Evolutionary conservation across 192 early-diverging fungal genomes (phyloP).

Genomic region (Geranomyces variabilis): DNA sequence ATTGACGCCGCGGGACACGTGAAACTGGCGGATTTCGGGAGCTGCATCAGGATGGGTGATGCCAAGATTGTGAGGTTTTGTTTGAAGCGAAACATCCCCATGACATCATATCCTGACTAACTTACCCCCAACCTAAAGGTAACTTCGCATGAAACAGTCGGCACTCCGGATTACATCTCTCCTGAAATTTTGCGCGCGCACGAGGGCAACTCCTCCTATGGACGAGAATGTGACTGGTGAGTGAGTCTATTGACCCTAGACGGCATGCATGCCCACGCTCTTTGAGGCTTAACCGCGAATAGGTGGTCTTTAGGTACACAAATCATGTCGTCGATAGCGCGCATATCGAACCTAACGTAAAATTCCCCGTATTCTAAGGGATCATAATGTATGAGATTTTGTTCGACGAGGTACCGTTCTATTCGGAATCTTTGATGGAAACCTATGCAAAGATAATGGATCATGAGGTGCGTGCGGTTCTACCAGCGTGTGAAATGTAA

Average conservation of each 20-base stretch:
- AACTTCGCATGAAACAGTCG: slow-evolving; percentile 64
- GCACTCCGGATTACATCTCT: slow-evolving; percentile 87
- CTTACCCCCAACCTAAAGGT: too few species aligned
- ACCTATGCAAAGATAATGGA: slow-evolving; percentile 87
- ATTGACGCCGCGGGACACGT: slow-evolving; percentile 76
- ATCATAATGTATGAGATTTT: slow-evolving; percentile 86
- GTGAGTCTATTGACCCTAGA: slow-evolving; percentile 39
- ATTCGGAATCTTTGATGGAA: slow-evolving; percentile 80
- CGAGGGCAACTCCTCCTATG: slow-evolving; percentile 72
- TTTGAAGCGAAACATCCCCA: not conserved
- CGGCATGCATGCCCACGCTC: slow-evolving; percentile 4
- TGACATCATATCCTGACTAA: too few species aligned
- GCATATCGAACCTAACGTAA: not conserved
- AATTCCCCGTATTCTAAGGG: slow-evolving; percentile 43
- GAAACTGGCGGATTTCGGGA: slow-evolving; percentile 83
- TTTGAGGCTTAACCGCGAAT: not conserved
- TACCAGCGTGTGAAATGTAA: not conserved
- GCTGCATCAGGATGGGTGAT: slow-evolving; percentile 71
- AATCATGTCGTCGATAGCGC: not conserved
- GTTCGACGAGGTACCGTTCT: slow-evolving; percentile 85
- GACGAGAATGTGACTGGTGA: slow-evolving; percentile 88
- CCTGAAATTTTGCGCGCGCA: slow-evolving; percentile 91
- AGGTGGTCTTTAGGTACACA: slow-evolving; percentile 32
- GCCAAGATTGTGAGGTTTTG: slow-evolving; percentile 37
- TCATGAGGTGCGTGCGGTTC: slow-evolving; percentile 60